Conservation (phyloP, 2,329 filamentous ascomycete genomes). For the Cladosporium colombiae region DNA sequence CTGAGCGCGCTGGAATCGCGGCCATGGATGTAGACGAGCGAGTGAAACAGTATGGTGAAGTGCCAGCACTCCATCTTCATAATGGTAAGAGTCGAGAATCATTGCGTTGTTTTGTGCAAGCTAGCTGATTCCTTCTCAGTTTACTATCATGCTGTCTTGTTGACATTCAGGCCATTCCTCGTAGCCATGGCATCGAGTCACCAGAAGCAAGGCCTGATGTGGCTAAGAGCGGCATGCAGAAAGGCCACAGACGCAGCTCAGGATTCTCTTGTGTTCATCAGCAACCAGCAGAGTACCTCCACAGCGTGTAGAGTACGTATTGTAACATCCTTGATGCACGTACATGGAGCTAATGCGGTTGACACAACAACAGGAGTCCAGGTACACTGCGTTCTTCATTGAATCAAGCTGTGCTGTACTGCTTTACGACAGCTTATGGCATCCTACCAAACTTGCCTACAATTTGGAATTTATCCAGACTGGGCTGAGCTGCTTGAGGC, state of each 20-base stretch:
- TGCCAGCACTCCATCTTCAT: conserved; percentile 11
- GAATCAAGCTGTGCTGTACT: conserved; percentile 36
- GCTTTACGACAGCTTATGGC: conserved; percentile 33
- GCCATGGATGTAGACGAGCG: background rate
- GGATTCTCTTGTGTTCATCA: conserved; percentile 24
- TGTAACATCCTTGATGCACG: background rate
- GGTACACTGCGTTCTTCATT: conserved; percentile 35
- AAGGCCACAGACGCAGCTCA: conserved; percentile 36
- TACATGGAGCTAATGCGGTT: background rate
- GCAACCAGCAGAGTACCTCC: background rate
- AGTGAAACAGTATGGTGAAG: background rate
- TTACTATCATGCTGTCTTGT: conserved; percentile 29
- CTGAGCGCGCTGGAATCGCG: conserved; percentile 22
- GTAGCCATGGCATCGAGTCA: conserved; percentile 29
- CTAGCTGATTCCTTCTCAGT: conserved; percentile 21
- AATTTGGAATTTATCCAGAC: conserved; percentile 35
- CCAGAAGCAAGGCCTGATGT: conserved; percentile 26
- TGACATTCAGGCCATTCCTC: conserved; percentile 33
- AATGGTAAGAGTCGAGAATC: background rate
- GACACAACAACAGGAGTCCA: background rate
- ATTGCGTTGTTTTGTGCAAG: background rate
- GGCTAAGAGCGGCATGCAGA: conserved; percentile 36
- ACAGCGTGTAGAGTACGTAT: conserved; percentile 1
- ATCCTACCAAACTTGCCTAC: conserved; percentile 34
- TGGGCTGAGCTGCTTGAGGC: conserved; percentile 29